phyloP scores from a whole-genome alignment of 1,139 yeast species.

The Kurtzmaniella quercitrusa region DNA sequence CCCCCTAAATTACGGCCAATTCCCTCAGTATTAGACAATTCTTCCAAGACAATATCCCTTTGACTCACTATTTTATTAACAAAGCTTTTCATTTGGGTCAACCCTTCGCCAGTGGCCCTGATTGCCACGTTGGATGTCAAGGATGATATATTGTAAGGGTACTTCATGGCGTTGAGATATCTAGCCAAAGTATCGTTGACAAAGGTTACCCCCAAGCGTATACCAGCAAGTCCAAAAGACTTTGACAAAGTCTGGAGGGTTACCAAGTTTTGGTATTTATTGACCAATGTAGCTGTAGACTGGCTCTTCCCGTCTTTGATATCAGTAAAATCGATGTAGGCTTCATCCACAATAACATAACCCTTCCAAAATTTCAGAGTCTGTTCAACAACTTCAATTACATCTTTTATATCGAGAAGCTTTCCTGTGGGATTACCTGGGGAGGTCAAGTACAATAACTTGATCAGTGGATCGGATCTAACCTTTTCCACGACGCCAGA shows the following conservation, averaged over 20 bases:
- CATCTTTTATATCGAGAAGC: constrained; percentile 43
- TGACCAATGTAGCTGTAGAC: constrained; percentile 79
- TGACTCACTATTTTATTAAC: constrained; percentile 52
- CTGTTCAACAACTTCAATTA: constrained; percentile 50
- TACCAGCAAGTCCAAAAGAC: constrained; percentile 94
- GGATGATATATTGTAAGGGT: constrained; percentile 91
- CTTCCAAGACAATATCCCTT: constrained; percentile 49
- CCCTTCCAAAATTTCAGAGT: constrained; percentile 58
- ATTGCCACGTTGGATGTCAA: constrained; percentile 73
- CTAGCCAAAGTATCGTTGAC: constrained; percentile 56
- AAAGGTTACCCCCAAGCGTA: constrained; percentile 79
- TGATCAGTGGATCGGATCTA: constrained; percentile 56
- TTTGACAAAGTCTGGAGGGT: constrained; percentile 91
- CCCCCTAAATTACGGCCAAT: constrained; percentile 85
- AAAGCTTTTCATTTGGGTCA: constrained; percentile 53
- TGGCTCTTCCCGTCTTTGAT: constrained; percentile 23
- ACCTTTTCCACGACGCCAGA: constrained; percentile 52
- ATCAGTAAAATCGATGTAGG: constrained; percentile 82
- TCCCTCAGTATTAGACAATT: constrained; percentile 51
- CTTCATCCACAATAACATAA: constrained; percentile 86
- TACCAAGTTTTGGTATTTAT: constrained; percentile 75
- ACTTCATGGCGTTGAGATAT: constrained; percentile 83
- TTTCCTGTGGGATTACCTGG: constrained; percentile 98
- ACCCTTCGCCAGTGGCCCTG: constrained; percentile 64
- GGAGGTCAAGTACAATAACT: constrained; percentile 80